A percentile compares a stretch with the other conserved stretches of the same genome.
Conservation (phyloP, 148 eudicot genomes). For the Polygonum aviculare region DNA sequence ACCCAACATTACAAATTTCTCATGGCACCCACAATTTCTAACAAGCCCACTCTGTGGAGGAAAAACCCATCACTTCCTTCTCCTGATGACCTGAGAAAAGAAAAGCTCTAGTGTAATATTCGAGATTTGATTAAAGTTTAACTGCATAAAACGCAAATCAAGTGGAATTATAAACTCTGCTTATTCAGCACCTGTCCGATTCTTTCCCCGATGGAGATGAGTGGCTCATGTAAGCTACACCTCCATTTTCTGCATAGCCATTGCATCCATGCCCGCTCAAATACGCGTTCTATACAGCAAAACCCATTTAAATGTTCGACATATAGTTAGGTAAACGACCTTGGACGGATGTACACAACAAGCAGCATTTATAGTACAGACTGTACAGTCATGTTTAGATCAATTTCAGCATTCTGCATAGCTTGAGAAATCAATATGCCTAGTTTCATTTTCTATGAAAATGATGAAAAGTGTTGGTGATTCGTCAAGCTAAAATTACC, state of each 20-base stretch:
- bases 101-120: background rate
- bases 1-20: background rate
- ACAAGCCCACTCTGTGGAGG: slow-evolving; percentile 43
- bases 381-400: background rate
- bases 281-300: slow-evolving; percentile 34
- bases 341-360: background rate
- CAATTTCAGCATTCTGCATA: background rate
- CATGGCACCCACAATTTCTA: slow-evolving; percentile 37
- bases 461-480: background rate
- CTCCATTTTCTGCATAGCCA: slow-evolving; percentile 11
- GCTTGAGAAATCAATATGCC: background rate
- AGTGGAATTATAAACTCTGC: slow-evolving; percentile 10
- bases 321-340: background rate
- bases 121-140: background rate
- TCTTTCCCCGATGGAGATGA: slow-evolving; percentile 15
- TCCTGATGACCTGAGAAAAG: slow-evolving; percentile 13
- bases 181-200: slow-evolving; percentile 18
- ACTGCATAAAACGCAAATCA: slow-evolving; percentile 15
- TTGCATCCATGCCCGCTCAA: slow-evolving; percentile 27
- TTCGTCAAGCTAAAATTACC: slow-evolving; percentile 19
- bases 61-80: slow-evolving; percentile 33
- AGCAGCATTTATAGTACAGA: background rate
- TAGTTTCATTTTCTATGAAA: background rate
- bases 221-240: slow-evolving; percentile 14
- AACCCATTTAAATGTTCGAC: background rate